Evolutionary conservation across 176 grass and related monocot species (phyloP).

Genomic region (Cenchrus fungigraminus): DNA sequence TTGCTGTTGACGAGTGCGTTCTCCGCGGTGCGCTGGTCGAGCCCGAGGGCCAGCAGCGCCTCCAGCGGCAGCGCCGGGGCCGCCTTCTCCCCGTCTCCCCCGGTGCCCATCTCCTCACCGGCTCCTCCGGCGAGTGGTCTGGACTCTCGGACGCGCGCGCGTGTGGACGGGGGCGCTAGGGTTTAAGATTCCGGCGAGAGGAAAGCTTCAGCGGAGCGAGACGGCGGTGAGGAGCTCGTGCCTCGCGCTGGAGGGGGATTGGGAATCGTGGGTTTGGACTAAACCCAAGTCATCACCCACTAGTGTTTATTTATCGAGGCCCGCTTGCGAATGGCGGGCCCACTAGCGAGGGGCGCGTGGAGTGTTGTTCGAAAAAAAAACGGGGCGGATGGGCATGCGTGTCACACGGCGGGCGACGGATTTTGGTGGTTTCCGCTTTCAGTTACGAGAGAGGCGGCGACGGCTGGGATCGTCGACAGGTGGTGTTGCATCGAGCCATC

Average conservation of each 20-base stretch:
- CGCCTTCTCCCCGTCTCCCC: constrained; percentile 35
- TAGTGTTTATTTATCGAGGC: background rate
- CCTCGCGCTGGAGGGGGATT: background rate
- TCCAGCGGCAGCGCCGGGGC: constrained; percentile 37
- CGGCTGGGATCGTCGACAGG: background rate
- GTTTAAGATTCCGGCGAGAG: constrained; percentile 21
- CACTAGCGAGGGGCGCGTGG: background rate
- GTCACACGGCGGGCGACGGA: background rate
- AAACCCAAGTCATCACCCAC: constrained; percentile 10
- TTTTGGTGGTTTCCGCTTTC: background rate
- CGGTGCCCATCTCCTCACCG: constrained; percentile 32
- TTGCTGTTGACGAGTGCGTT: constrained; percentile 86
- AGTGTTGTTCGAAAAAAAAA: no score
- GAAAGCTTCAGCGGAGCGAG: background rate
- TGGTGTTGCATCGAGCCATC: fast-evolving
- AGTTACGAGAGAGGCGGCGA: background rate
- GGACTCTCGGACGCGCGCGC: background rate
- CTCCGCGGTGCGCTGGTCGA: constrained; percentile 82
- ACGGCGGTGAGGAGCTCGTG: background rate
- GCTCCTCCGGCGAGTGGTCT: background rate
- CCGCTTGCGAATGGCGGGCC: background rate
- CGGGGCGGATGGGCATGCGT: background rate
- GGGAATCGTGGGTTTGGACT: constrained; percentile 24
- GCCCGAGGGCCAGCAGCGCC: constrained; percentile 75
- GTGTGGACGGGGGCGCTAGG: background rate